Base-by-base conservation (phyloP, 2,329 filamentous ascomycete genomes). In the Botrytis galanthina region DNA sequence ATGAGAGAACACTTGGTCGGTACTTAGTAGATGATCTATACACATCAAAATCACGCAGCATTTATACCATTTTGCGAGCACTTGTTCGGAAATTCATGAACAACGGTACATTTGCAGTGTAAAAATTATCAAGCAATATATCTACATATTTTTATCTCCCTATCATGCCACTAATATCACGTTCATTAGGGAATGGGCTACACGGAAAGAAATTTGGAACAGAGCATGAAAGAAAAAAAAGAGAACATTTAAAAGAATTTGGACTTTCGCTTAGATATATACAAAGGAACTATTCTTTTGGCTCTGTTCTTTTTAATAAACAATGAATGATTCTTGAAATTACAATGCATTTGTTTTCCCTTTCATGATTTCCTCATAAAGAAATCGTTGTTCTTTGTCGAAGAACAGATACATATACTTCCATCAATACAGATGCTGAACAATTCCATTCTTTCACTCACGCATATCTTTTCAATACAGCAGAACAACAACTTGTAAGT, bases 401-500 rank as follows among this genome's bases (percentile, higher is more conserved):
- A 10, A 22, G 35, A 29, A 57, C 4, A 42, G 35, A 22, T 68
- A 68, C 64, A 68, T 57, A 68, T 68, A 68, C 10, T 18, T 26
- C 26, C 26, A 22, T 29, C 48, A 16, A 32, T 1, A 42, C 64
- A 57, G 48, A 20, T 57, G 9, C 5, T 32, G 26, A 29, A 68
- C 64, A 68, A 68, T 68, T 26, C 48, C 10, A 57, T 68, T 68
- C 64, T 68, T 68, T 37, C 42, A 16, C 35, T 32, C 48, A 57
- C 48, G 9, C 48, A 57, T 14, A 42, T 68, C 8, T 51, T 67
- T 54, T 29, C 26, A 68, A 10, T 1, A 29, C 64, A 26, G 39
- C 10, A 42, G 46, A 26, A 29, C 14, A 16, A 67, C 1, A 68
- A 29, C 64, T 39, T 35, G 64, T 37, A 54, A 57, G 26, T 42